phyloP scores from a whole-genome alignment of 2,329 filamentous ascomycete genomes.

The Aspergillus jensenii region DNA sequence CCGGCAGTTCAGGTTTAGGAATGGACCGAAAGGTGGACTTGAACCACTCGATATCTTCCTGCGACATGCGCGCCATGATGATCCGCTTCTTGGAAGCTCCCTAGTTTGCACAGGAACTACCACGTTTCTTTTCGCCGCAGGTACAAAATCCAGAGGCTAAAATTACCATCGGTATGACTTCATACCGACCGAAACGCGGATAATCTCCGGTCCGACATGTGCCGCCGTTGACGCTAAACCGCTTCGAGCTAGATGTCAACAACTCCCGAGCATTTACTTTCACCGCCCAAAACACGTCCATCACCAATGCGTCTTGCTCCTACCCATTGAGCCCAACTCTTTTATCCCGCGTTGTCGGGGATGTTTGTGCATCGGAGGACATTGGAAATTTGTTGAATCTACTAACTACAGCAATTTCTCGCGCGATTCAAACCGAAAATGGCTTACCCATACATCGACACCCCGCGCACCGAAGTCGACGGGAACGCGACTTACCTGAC shows the following conservation, averaged over 20 bases:
- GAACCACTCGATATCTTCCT: conserved; percentile 65
- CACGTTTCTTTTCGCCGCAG: neutral
- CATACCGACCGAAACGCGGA: conserved; percentile 31
- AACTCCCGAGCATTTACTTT: conserved; percentile 24
- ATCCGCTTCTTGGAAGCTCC: neutral
- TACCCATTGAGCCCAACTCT: conserved; percentile 4
- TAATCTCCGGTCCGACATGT: conserved; percentile 23
- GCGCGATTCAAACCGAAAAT: conserved; percentile 46
- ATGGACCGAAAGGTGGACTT: conserved; percentile 65
- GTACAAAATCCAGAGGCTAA: neutral
- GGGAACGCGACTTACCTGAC: conserved; percentile 81
- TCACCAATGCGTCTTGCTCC: conserved; percentile 15
- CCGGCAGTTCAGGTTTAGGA: conserved; percentile 65
- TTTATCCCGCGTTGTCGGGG: conserved; percentile 10
- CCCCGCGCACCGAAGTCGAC: conserved; percentile 74
- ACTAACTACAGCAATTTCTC: conserved; percentile 11
- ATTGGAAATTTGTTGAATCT: neutral
- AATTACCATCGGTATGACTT: conserved; percentile 31
- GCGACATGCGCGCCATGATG: conserved; percentile 42
- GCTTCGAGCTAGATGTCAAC: conserved; percentile 43
- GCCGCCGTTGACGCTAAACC: conserved; percentile 28
- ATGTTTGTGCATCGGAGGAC: conserved; percentile 30
- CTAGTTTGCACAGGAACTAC: neutral
- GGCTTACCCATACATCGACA: conserved; percentile 72
- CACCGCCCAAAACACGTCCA: conserved; percentile 36